These are phyloP conservation scores for Carpediemonas membranifera DNA, from an alignment of 78 protist species.

Conservation along the genomic window DNA sequence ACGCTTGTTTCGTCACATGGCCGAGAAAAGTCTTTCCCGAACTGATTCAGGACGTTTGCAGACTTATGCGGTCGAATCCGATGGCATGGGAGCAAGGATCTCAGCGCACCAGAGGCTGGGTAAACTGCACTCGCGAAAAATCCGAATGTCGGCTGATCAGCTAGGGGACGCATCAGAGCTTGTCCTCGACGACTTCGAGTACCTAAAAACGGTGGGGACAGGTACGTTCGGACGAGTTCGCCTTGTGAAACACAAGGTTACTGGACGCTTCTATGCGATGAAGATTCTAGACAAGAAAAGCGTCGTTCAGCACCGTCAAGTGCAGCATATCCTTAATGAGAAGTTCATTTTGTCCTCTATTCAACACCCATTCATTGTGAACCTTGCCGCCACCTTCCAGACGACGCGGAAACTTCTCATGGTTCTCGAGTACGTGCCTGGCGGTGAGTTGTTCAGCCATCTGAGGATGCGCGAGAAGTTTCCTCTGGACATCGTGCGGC, in stretches of 20 bases:
- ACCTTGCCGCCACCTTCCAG: conserved; percentile 17
- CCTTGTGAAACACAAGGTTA: conserved; percentile 10
- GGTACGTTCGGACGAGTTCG: conserved; percentile 48
- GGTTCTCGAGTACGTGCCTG: conserved; percentile 58
- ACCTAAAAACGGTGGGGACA: conserved; percentile 20
- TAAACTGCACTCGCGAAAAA: too few relatives aligned
- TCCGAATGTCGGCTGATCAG: too few relatives aligned
- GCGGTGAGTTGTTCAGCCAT: conserved; percentile 80
- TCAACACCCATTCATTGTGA: conserved; percentile 71
- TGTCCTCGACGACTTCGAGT: neutral
- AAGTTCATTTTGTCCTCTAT: conserved; percentile 46
- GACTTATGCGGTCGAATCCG: too few relatives aligned
- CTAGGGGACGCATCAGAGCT: too few relatives aligned
- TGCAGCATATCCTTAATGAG: conserved; percentile 57
- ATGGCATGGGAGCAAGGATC: too few relatives aligned
- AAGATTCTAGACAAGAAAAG: conserved; percentile 65
- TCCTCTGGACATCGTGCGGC: conserved; percentile 18
- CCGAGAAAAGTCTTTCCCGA: too few relatives aligned
- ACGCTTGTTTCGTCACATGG: too few relatives aligned
- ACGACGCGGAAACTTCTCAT: conserved; percentile 41
- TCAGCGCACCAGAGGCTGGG: too few relatives aligned
- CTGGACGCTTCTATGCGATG: conserved; percentile 41
- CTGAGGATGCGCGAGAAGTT: conserved; percentile 47
- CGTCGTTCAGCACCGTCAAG: conserved; percentile 48
- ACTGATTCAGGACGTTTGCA: too few relatives aligned